Conservation (phyloP, 257 asterid genomes). For the Paulownia fortunei region DNA sequence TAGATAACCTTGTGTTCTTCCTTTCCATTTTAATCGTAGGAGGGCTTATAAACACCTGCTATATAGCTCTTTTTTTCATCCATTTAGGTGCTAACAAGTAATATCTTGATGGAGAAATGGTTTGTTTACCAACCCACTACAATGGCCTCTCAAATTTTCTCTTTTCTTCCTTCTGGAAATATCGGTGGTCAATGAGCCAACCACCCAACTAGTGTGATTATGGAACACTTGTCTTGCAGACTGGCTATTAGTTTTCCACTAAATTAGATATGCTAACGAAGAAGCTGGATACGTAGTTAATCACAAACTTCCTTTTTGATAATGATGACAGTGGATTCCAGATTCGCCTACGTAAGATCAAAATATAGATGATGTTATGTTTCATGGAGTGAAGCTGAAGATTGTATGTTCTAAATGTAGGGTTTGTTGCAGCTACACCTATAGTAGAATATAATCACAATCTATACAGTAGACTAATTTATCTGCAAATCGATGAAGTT, state of each 20-base stretch:
- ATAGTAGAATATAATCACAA: too few relatives aligned
- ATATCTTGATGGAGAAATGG: background rate
- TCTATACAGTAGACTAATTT: too few relatives aligned
- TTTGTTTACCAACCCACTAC: background rate
- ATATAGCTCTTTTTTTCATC: background rate
- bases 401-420: background rate
- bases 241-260: background rate
- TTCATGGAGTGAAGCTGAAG: background rate
- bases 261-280: background rate
- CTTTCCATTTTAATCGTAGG: background rate
- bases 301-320: background rate
- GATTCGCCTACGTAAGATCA: too few relatives aligned
- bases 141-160: background rate
- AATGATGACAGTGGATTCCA: too few relatives aligned
- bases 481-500: too few relatives aligned
- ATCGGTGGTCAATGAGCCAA: slow-evolving; percentile 19
- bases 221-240: slow-evolving; percentile 9
- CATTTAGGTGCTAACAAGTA: slow-evolving; percentile 24
- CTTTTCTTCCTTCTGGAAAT: background rate
- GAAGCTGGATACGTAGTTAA: background rate
- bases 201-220: slow-evolving; percentile 17
- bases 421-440: background rate
- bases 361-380: background rate
- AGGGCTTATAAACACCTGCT: background rate
- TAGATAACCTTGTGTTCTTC: background rate